Base-by-base conservation (phyloP, 306 rosid genomes). In the Inga laurina region DNA sequence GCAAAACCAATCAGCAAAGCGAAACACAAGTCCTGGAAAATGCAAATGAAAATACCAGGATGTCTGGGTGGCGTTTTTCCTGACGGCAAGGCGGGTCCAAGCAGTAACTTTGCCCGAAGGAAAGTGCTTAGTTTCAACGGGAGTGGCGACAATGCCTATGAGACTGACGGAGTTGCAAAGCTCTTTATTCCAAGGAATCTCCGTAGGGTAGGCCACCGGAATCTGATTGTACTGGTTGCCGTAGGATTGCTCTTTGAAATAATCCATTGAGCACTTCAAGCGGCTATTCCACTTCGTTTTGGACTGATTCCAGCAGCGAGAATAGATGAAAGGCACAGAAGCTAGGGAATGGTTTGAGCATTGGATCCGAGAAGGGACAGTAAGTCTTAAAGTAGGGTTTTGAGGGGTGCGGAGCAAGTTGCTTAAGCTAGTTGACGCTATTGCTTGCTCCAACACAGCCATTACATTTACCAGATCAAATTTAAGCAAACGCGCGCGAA, bases 121-220 rank as follows among this genome's bases (percentile, higher is more conserved):
- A 5, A 91, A 80, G 81, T 92, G 90, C 88, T 89, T 97, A 82
- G 90, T 90, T 69, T 94, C 98, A 43, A 94, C 87, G 19, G 92
- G 90, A 48, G 81, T n/a, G 2, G 91, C 92, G n/a, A 94, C 94
- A 43, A 81, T 75, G 78, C 98, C 98, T 52, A 96, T 94, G 78
- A 96, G 92, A 54, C 83, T 92, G 69, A 94, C 95, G 46, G 93
- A 79, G 83, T 96, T 96, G 41, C 92, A 86, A 10, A 92, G 92
- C 76, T 96, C 99, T 86, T 94, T 96, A 81, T 85, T 90, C 99
- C 99, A 96, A n/a, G 76, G 92, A 75, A 96, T 86, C 88, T 91
- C 98, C 3, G 84, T 90, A 57, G 95, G 91, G 85, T 83, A 94
- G 3, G 86, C 32, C 62, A 56, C 84, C 12, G 88, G 8, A 84